Evolutionary conservation across 305 asterid species (phyloP).

Genomic region (Fraxinus sp.): DNA sequence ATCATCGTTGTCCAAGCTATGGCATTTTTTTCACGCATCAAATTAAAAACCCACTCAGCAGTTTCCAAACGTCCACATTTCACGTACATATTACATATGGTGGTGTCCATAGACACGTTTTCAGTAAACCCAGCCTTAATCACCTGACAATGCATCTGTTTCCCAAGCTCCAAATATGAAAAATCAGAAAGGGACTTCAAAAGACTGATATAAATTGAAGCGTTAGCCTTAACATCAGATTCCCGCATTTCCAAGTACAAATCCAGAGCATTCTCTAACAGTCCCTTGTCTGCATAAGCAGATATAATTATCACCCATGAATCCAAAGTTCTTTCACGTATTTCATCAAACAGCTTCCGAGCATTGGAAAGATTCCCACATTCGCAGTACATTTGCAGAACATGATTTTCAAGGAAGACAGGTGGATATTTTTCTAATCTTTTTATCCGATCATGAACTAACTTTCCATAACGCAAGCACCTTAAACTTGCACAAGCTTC

Average conservation of each 20-base stretch:
- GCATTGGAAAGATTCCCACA: slow-evolving; percentile 50
- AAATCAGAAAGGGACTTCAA: slow-evolving; percentile 35
- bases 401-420: slow-evolving; percentile 28
- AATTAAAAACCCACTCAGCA: slow-evolving; percentile 36
- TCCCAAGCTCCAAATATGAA: slow-evolving; percentile 40
- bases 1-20: slow-evolving; percentile 56
- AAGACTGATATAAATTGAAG: slow-evolving; percentile 34
- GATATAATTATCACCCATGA: slow-evolving; percentile 43
- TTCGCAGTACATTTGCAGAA: slow-evolving; percentile 41
- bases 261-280: slow-evolving; percentile 29
- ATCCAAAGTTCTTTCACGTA: slow-evolving; percentile 35
- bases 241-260: slow-evolving; percentile 32
- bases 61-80: slow-evolving; percentile 43
- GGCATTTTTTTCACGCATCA: slow-evolving; percentile 43
- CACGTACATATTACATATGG: slow-evolving; percentile 47
- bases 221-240: slow-evolving; percentile 20
- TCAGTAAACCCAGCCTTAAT: slow-evolving; percentile 45
- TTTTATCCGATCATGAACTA: slow-evolving; percentile 31
- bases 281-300: slow-evolving; percentile 45
- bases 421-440: slow-evolving; percentile 27
- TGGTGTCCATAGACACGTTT: slow-evolving; percentile 44
- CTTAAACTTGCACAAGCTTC: slow-evolving; percentile 38
- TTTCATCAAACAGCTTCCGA: slow-evolving; percentile 53
- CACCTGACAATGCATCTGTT: slow-evolving; percentile 51
- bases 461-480: slow-evolving; percentile 38